Evolutionary conservation across 352 stramenopile genomes (phyloP), one percentile per base, ranked within the genome.

Genomic region (Pythium aphanidermatum): DNA sequence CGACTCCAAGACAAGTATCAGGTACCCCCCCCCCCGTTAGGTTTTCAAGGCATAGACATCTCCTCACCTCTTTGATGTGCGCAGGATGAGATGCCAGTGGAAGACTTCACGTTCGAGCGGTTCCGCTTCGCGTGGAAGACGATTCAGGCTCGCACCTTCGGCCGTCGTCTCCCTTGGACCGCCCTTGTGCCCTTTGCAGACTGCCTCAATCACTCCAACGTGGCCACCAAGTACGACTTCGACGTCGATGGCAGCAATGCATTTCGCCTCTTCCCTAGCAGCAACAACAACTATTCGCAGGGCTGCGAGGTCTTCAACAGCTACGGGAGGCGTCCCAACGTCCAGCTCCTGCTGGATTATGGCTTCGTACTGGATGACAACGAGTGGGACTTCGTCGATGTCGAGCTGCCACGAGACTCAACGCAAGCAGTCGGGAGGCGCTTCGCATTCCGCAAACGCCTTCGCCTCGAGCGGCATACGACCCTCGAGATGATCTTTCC

Each of bases 181-280:
- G 63, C 85, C 4, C 70, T 97, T 32, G 90, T 97, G 28, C 90
- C 90, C 6, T 91, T 97, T 44, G 89, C 88, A 6, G 90, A 97
- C 63, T 95, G 81, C 38, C 64, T 97, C 12, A 97, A 97, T 51
- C 90, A 97, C 59, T 57, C 54, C 28, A 97, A 97, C 54, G 71
- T 95, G 2, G 70, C 77, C 25, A 95, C 83, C 10, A 94, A 90
- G 55, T 97, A 96, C 63, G 78, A 86, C 50, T 87, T 86, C 29
- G 51, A 86, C 44, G 64, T 81, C 20, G 57, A 75, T 35, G 51
- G 36, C 11, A 82, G 83, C 26, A 65, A 54, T 2, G 46, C 58
- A 4, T 96, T 96, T 51, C 66, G 67, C 11, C 64, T 86, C 29
- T 86, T 69, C 67, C 80, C 84, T 12, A 90, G 67, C 12, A 67